A percentile compares a stretch with the other conserved stretches of the same genome.
phyloP scores from a whole-genome alignment of 2,329 filamentous ascomycete genomes.

The Emmonsiellopsis sp. region DNA sequence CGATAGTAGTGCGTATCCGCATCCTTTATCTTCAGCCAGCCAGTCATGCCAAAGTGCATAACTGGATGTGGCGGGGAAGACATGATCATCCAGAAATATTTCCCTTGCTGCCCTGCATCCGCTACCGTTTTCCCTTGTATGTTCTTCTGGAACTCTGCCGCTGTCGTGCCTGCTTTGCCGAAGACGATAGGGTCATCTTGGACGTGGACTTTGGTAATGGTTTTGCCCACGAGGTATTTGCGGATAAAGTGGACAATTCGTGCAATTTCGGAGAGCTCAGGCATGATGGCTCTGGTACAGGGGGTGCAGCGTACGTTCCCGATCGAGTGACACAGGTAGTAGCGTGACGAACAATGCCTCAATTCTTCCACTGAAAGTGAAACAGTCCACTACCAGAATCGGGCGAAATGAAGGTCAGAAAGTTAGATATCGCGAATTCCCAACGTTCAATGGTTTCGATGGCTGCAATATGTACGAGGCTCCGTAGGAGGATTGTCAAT shows the following conservation, averaged over 20 bases:
- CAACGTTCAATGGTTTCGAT: no score
- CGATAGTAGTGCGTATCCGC: conserved; percentile 75
- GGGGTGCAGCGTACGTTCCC: background rate
- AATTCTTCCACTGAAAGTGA: no score
- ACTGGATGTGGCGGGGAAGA: conserved; percentile 70
- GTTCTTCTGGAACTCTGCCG: conserved; percentile 61
- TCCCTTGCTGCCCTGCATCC: conserved; percentile 75
- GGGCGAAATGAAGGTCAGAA: no score
- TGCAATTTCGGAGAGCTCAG: conserved; percentile 55
- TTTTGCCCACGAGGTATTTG: conserved; percentile 75
- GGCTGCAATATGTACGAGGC: no score
- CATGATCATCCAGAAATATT: conserved; percentile 92
- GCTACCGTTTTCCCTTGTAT: conserved; percentile 64
- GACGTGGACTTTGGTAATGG: conserved; percentile 58
- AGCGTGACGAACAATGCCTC: no score
- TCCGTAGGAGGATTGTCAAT: no score
- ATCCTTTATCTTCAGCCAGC: conserved; percentile 82
- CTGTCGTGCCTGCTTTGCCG: conserved; percentile 79
- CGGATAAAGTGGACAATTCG: conserved; percentile 79
- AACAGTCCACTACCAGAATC: no score
- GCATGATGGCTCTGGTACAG: conserved; percentile 26
- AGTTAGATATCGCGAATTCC: no score
- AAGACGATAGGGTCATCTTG: conserved; percentile 78
- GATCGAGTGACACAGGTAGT: no score
- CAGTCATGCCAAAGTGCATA: conserved; percentile 71